A percentile compares a stretch with the other conserved stretches of the same genome.
Evolutionary conservation across 75 land plant species (phyloP).

Genomic region (Sequoia sempervirens): DNA sequence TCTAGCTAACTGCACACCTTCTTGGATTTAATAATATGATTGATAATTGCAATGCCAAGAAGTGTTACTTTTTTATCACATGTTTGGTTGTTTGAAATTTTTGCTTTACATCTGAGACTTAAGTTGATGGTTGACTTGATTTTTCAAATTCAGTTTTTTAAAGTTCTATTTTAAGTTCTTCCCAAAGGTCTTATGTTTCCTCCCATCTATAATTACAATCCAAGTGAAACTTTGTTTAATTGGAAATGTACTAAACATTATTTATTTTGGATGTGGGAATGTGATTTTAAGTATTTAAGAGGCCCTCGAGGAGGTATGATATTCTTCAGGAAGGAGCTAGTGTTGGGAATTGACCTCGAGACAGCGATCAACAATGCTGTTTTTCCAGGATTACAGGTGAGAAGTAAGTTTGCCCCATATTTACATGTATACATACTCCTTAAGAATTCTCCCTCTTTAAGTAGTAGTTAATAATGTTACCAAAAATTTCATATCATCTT

Average conservation of each 20-base stretch:
- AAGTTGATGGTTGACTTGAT: not conserved
- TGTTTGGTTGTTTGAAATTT: no score
- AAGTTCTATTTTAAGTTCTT: not conserved
- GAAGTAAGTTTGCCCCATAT: not conserved
- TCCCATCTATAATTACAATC: not conserved
- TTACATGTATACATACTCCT: not conserved
- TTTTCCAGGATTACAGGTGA: conserved; percentile 90
- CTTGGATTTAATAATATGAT: no score
- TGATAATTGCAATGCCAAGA: not conserved
- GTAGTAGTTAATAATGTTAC: no score
- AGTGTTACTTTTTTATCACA: not conserved
- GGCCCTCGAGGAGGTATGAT: conserved; percentile 98
- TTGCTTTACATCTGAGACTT: no score
- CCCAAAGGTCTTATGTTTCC: not conserved
- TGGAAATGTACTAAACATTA: not conserved
- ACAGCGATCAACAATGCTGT: conserved; percentile 85
- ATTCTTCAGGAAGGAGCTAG: conserved; percentile 73
- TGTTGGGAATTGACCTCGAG: conserved; percentile 77
- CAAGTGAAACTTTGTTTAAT: not conserved
- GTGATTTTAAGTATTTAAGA: conserved; percentile 59
- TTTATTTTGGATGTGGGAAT: not conserved
- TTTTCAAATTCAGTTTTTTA: not conserved
- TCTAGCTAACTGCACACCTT: not conserved
- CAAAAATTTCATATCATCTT: no score
- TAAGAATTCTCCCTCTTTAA: not conserved